Evolutionary conservation across 495 filamentous ascomycete species (phyloP).

Genomic region (Annulohypoxylon nitens): DNA sequence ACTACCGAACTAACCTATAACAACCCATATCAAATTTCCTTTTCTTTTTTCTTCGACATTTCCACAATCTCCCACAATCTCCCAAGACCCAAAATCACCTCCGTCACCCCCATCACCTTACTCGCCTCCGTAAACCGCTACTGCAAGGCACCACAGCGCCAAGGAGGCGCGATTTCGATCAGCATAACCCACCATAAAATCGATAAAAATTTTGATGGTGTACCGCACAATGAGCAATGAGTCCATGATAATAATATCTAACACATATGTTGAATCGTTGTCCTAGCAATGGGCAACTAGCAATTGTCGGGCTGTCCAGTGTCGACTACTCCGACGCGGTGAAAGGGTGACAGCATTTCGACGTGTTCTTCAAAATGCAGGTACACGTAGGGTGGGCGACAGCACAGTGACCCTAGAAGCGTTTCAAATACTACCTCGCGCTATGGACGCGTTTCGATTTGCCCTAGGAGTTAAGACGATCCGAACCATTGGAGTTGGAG

Average conservation of each 20-base stretch:
- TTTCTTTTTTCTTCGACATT: constrained; percentile 7
- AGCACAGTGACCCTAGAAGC: not conserved
- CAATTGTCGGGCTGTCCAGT: not conserved
- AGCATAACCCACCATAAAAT: not conserved
- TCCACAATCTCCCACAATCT: constrained; percentile 10
- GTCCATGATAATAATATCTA: constrained; percentile 1
- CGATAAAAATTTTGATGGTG: constrained; percentile 11
- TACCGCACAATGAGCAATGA: not conserved
- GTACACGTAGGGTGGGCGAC: constrained; percentile 30
- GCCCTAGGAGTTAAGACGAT: constrained; percentile 19
- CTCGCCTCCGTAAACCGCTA: constrained; percentile 13
- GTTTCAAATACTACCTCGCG: constrained; percentile 9
- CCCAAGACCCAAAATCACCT: not conserved
- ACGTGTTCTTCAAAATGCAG: constrained; percentile 35
- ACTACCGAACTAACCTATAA: constrained; percentile 36
- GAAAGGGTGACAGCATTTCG: not conserved
- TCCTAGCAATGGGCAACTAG: not conserved
- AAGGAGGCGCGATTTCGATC: constrained; percentile 22
- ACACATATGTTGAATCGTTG: not conserved
- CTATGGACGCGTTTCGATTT: constrained; percentile 29
- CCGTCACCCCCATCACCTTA: not conserved
- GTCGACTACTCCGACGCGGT: constrained; percentile 7
- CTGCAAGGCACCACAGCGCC: constrained; percentile 37
- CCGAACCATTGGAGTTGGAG: constrained; percentile 13
- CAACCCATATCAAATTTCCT: constrained; percentile 24